These are phyloP conservation scores for Populus simonii DNA, from an alignment of 345 rosid genomes.

Conservation along the genomic window DNA sequence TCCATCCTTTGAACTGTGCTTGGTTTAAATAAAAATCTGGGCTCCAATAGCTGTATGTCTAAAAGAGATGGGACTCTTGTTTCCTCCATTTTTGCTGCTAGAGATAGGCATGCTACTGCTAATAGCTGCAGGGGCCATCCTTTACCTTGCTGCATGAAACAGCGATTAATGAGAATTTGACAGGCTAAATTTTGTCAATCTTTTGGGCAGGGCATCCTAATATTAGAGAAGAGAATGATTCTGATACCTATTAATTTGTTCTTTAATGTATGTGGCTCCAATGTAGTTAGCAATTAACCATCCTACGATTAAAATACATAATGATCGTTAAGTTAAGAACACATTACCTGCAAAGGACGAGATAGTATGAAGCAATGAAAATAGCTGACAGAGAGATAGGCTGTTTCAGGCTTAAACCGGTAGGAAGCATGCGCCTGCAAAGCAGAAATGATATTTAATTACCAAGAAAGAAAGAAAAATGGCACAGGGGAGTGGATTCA, in stretches of 20 bases:
- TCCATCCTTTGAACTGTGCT: slow-evolving; percentile 37
- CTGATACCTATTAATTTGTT: not conserved
- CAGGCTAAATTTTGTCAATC: not conserved
- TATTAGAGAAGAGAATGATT: not conserved
- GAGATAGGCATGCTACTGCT: slow-evolving; percentile 36
- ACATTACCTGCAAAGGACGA: slow-evolving; percentile 23
- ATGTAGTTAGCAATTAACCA: too few relatives aligned
- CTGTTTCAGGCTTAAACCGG: slow-evolving; percentile 32
- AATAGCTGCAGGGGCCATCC: slow-evolving; percentile 38
- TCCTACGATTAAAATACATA: too few relatives aligned
- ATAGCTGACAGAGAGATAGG: slow-evolving; percentile 35
- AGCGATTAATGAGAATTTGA: not conserved
- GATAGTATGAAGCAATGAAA: slow-evolving; percentile 36
- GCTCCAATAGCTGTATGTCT: slow-evolving; percentile 33
- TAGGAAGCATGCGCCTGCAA: slow-evolving; percentile 29
- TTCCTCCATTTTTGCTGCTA: slow-evolving; percentile 51
- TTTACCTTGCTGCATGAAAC: slow-evolving; percentile 20
- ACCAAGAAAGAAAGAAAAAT: not conserved
- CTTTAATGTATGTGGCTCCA: too few relatives aligned
- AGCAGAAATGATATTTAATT: not conserved
- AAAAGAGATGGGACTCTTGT: slow-evolving; percentile 30
- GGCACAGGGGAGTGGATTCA: not conserved
- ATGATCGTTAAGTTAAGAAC: too few relatives aligned
- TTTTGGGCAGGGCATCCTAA: too few relatives aligned
- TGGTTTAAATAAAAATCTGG: slow-evolving; percentile 21